phyloP scores from a whole-genome alignment of 1,284 basidiomycete genomes.

The Trametes pubescens region DNA sequence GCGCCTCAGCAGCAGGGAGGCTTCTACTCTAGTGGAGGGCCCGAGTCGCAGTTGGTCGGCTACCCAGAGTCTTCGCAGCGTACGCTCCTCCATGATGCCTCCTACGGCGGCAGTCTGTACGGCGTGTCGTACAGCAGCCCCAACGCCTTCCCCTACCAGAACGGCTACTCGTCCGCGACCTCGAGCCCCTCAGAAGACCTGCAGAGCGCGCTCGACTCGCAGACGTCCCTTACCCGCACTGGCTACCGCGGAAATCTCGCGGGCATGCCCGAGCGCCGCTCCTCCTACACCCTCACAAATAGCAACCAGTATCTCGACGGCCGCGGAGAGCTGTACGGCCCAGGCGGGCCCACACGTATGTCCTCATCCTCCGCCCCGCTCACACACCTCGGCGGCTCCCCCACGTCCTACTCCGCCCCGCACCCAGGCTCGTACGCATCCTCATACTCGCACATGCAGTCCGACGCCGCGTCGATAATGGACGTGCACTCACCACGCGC shows the following conservation, averaged over 20 bases:
- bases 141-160: conserved; percentile 23
- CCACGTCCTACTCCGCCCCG: conserved; percentile 25
- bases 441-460: conserved; percentile 18
- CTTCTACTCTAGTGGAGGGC: conserved; percentile 36
- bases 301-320: conserved; percentile 26
- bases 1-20: conserved; percentile 20
- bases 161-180: conserved; percentile 20
- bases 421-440: conserved; percentile 21
- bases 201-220: conserved; percentile 29
- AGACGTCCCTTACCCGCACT: conserved; percentile 23
- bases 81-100: conserved; percentile 42
- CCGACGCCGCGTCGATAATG: conserved; percentile 24
- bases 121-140: conserved; percentile 30
- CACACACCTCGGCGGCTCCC: conserved; percentile 22
- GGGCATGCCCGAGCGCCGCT: conserved; percentile 23
- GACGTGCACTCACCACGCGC: conserved; percentile 36
- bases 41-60: conserved; percentile 39
- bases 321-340: conserved; percentile 22
- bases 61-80: conserved; percentile 48
- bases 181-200: conserved; percentile 27
- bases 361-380: conserved; percentile 13
- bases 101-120: conserved; percentile 38
- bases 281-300: conserved; percentile 21
- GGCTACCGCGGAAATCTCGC: conserved; percentile 24
- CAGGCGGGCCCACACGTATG: conserved; percentile 18